Percentiles rank a stretch among this genome's conserved stretches.
phyloP scores from a whole-genome alignment of 2,329 filamentous ascomycete species.

The Talaromyces amestolkiae region DNA sequence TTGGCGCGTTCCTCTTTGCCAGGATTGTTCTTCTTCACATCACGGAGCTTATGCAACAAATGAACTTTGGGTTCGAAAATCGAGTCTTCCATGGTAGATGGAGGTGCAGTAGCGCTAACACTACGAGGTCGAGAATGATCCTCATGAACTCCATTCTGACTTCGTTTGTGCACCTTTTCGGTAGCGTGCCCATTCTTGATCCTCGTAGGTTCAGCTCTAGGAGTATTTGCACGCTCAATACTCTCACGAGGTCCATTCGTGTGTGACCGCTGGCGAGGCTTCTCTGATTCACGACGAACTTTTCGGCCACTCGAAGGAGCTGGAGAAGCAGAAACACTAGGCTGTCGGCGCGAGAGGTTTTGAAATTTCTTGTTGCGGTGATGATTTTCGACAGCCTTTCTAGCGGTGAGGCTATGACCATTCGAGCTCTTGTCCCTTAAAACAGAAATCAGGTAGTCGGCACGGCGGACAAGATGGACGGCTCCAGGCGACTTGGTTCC shows the following conservation, averaged over 20 bases:
- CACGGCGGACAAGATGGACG: constrained; percentile 89
- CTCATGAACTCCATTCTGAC: constrained; percentile 35
- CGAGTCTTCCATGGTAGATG: constrained; percentile 40
- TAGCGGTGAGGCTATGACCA: constrained; percentile 60
- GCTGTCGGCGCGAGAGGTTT: constrained; percentile 31
- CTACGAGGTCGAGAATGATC: constrained; percentile 36
- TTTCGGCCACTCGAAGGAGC: constrained; percentile 44
- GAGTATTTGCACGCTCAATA: constrained; percentile 44
- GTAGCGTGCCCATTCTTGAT: constrained; percentile 34
- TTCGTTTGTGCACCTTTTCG: constrained; percentile 34
- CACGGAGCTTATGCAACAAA: constrained; percentile 43
- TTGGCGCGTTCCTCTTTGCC: constrained; percentile 44
- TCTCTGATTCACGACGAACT: constrained; percentile 42
- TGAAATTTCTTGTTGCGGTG: constrained; percentile 79
- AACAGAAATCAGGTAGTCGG: constrained; percentile 94
- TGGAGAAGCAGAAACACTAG: constrained; percentile 47
- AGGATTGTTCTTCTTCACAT: constrained; percentile 47
- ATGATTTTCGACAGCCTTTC: constrained; percentile 84
- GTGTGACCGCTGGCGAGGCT: constrained; percentile 41
- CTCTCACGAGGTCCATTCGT: constrained; percentile 43
- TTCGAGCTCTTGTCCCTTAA: constrained; percentile 83
- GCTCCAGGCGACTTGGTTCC: constrained; percentile 82
- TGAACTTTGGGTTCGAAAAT: constrained; percentile 49
- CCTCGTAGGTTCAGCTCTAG: constrained; percentile 38
- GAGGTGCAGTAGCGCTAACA: constrained; percentile 36